Percentiles rank a stretch among this genome's conserved stretches.
phyloP scores from a whole-genome alignment of 202 grass and related monocot species.

The Carex sylvatica region DNA sequence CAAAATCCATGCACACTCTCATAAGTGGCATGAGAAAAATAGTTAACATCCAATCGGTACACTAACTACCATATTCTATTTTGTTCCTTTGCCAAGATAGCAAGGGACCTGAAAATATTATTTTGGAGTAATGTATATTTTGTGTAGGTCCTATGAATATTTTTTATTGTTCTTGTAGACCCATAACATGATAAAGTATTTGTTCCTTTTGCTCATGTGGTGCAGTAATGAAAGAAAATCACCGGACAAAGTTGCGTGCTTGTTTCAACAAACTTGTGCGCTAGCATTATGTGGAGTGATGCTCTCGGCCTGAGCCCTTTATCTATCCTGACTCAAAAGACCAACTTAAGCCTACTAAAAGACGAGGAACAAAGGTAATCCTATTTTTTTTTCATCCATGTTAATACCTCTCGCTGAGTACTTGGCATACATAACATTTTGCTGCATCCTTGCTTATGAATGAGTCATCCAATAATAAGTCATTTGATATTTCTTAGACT shows the following conservation, averaged over 20 bases:
- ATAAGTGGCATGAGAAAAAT: neutral
- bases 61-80: neutral
- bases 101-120: neutral
- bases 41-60: neutral
- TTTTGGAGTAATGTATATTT: neutral
- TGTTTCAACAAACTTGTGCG: constrained; percentile 74
- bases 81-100: neutral
- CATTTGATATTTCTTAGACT: neutral
- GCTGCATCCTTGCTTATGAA: neutral
- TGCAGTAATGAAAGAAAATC: constrained; percentile 34
- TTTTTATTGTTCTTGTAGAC: neutral
- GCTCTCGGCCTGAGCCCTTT: constrained; percentile 69
- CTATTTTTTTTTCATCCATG: constrained; percentile 6
- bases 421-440: constrained; percentile 26
- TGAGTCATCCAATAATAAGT: constrained; percentile 17
- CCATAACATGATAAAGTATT: neutral
- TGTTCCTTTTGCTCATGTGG: constrained; percentile 24
- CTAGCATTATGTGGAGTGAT: constrained; percentile 76
- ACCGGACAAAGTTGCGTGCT: constrained; percentile 17
- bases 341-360: constrained; percentile 44
- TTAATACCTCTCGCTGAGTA: neutral
- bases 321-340: constrained; percentile 50
- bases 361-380: constrained; percentile 64
- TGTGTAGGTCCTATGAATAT: neutral
- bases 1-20: neutral